Percentiles rank a stretch among this genome's conserved stretches.
Conservation (phyloP, 306 rosid genomes). For the Lotus japonicus region DNA sequence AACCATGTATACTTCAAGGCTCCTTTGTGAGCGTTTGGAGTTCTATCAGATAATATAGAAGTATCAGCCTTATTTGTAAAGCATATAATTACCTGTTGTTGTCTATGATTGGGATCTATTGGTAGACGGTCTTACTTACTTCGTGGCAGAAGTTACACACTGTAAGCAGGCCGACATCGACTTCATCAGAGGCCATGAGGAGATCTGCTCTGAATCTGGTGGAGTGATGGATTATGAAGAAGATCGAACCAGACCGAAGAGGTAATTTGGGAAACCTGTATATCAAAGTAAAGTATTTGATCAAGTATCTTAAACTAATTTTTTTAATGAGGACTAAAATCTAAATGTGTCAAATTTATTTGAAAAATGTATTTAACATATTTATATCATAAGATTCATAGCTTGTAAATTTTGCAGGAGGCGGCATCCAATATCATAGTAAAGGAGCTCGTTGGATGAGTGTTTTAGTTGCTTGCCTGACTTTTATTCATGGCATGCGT, state of each 20-base stretch:
- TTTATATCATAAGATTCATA: not conserved
- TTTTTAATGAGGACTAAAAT: too few species aligned
- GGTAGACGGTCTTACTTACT: constrained; percentile 99
- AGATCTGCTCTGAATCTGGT: constrained; percentile 98
- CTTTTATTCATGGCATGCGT: constrained; percentile 49
- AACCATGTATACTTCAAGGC: constrained; percentile 6
- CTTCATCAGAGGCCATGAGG: constrained; percentile 89
- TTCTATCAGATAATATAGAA: not conserved
- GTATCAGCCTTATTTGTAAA: not conserved
- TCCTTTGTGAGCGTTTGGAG: constrained; percentile 10
- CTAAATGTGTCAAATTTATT: too few species aligned
- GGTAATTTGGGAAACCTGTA: constrained; percentile 39
- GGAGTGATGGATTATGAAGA: constrained; percentile 99
- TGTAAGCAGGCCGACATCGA: constrained; percentile 96
- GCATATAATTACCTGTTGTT: constrained; percentile 4
- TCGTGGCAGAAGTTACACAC: constrained; percentile 99
- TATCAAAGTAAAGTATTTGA: constrained; percentile 3
- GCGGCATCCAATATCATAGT: constrained; percentile 69
- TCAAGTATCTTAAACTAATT: not conserved
- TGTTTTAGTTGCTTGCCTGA: constrained; percentile 46
- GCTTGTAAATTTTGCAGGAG: constrained; percentile 56
- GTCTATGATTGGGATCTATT: constrained; percentile 46
- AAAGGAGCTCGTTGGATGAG: constrained; percentile 30
- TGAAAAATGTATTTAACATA: too few species aligned
- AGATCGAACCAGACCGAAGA: constrained; percentile 94